Evolutionary conservation across 2,329 filamentous ascomycete genomes (phyloP).

Genomic region (Zopfia rhizophila): DNA sequence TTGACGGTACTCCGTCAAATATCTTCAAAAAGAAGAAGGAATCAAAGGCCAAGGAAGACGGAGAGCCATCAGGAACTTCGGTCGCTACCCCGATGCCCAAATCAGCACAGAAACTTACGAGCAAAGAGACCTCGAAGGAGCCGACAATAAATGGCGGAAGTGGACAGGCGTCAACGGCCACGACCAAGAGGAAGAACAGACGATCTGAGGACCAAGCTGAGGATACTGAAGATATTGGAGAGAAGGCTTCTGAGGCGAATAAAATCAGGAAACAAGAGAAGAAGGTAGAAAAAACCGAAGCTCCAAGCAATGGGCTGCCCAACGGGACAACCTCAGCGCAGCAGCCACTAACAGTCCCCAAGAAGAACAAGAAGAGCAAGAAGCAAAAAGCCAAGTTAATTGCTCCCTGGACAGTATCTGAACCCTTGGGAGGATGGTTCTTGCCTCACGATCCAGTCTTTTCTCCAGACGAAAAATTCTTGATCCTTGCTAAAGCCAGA

Average conservation of each 20-base stretch:
- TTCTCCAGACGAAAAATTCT: conserved; percentile 66
- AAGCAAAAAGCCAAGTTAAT: conserved; percentile 33
- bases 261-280: background rate
- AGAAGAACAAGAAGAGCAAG: conserved; percentile 23
- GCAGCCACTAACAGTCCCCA: background rate
- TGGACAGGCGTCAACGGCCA: too few relatives aligned
- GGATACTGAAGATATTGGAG: too few relatives aligned
- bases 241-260: background rate
- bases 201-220: too few relatives aligned
- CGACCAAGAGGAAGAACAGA: too few relatives aligned
- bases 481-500: conserved; percentile 79
- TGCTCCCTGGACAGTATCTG: conserved; percentile 51
- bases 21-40: conserved; percentile 3
- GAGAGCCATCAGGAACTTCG: too few relatives aligned
- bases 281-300: background rate
- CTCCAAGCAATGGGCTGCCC: background rate
- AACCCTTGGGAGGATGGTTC: conserved; percentile 65
- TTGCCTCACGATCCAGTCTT: conserved; percentile 67
- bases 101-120: too few relatives aligned
- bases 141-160: too few relatives aligned
- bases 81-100: too few relatives aligned
- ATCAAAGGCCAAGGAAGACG: conserved; percentile 14
- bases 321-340: background rate
- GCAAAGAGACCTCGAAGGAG: too few relatives aligned
- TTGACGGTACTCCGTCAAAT: too few relatives aligned